These are phyloP conservation scores for Marsdenia floribunda DNA, from an alignment of 257 asterid species.

Conservation along the genomic window DNA sequence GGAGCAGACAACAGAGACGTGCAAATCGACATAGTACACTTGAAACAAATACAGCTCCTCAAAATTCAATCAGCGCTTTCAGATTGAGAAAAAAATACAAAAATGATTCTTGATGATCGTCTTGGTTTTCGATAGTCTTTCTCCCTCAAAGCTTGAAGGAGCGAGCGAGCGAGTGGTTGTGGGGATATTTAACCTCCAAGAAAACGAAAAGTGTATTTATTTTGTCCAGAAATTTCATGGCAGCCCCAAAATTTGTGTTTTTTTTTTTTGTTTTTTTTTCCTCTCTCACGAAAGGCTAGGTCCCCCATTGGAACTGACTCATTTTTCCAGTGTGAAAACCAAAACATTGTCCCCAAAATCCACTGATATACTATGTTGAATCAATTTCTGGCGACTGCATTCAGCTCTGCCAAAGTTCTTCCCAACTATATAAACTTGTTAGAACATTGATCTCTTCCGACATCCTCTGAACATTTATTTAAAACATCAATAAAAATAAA, in stretches of 20 bases:
- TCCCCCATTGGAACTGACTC: neutral
- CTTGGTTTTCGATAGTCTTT: neutral
- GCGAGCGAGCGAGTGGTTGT: neutral
- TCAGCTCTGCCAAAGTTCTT: neutral
- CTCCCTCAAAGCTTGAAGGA: neutral
- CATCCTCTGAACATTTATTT: too few relatives aligned
- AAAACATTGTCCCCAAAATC: neutral
- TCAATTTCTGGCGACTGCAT: neutral
- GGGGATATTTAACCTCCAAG: neutral
- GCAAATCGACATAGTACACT: constrained; percentile 48
- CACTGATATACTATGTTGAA: neutral
- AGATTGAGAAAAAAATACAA: neutral
- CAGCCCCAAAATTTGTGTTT: neutral
- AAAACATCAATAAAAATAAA: too few relatives aligned
- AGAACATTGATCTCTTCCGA: too few relatives aligned
- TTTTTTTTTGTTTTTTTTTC: too few relatives aligned
- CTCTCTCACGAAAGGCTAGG: too few relatives aligned
- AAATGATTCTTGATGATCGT: constrained; percentile 6
- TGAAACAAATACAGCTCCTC: neutral
- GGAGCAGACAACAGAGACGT: constrained; percentile 27
- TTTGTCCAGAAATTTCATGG: neutral
- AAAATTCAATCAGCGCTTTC: neutral
- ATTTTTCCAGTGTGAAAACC: neutral
- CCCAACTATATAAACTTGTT: too few relatives aligned
- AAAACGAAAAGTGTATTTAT: neutral